Percentiles rank a stretch among this genome's conserved stretches.
phyloP scores from a whole-genome alignment of 2,329 filamentous ascomycete genomes.

The Claviceps quebecensis region DNA sequence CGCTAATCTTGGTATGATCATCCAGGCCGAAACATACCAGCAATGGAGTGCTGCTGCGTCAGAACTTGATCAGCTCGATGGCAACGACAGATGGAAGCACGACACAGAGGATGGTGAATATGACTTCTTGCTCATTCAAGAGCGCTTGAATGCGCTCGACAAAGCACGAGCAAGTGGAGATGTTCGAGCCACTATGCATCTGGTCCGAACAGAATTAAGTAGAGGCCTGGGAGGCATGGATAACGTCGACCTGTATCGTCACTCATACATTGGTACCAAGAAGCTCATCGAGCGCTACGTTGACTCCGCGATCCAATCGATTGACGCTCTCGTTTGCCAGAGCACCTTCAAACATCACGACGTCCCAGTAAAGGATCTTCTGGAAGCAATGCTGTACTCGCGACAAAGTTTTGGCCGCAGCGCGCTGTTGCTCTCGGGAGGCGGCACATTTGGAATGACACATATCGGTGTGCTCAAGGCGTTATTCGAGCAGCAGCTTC shows the following conservation, averaged over 20 bases:
- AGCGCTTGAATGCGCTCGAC: constrained; percentile 60
- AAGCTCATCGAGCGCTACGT: constrained; percentile 77
- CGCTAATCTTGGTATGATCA: constrained; percentile 1
- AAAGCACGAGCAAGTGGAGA: constrained; percentile 59
- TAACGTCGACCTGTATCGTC: constrained; percentile 66
- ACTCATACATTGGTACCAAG: constrained; percentile 79
- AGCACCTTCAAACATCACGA: constrained; percentile 33
- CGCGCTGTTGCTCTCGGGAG: constrained; percentile 69
- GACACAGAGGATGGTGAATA: constrained; percentile 52
- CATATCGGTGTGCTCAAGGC: constrained; percentile 80
- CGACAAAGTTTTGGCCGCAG: constrained; percentile 76
- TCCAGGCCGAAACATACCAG: constrained; percentile 49
- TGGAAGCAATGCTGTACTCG: constrained; percentile 57
- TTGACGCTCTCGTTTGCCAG: constrained; percentile 55
- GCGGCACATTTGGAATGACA: constrained; percentile 82
- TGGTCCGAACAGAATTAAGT: constrained; percentile 66
- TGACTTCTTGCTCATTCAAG: constrained; percentile 52
- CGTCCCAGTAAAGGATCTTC: constrained; percentile 42
- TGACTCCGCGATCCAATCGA: constrained; percentile 59
- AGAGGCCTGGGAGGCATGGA: constrained; percentile 79
- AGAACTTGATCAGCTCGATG: constrained; percentile 66
- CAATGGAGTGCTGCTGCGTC: constrained; percentile 66
- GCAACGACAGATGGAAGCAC: constrained; percentile 69
- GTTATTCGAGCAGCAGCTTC: constrained; percentile 57
- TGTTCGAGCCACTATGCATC: constrained; percentile 61